A percentile compares a stretch with the other conserved stretches of the same genome.
phyloP scores from a whole-genome alignment of 1,139 yeast species.

The Debaryomyces nepalensis region DNA sequence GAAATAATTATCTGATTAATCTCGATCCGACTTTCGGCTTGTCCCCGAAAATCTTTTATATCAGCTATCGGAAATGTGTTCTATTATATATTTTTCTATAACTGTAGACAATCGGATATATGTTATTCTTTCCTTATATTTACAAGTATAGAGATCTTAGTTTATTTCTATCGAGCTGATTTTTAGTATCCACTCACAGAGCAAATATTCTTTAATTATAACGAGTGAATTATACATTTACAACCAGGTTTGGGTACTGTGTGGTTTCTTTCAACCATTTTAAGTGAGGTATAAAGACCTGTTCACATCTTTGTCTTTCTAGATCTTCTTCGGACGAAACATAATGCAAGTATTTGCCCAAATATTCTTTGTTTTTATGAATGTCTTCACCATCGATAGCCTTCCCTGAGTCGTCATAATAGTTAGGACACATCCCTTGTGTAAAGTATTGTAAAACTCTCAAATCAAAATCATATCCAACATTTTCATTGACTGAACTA shows the following conservation, averaged over 20 bases:
- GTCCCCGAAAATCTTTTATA: no score
- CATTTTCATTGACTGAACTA: slow-evolving; percentile 40
- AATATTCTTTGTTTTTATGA: slow-evolving; percentile 30
- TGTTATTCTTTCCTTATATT: no score
- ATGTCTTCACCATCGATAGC: slow-evolving; percentile 33
- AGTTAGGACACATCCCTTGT: slow-evolving; percentile 44
- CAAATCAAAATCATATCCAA: slow-evolving; percentile 59
- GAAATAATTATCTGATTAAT: neutral
- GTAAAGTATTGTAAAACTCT: slow-evolving; percentile 42
- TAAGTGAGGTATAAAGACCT: slow-evolving; percentile 45
- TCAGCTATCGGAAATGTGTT: neutral
- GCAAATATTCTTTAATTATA: neutral
- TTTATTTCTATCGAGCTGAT: no score
- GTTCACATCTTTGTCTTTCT: slow-evolving; percentile 37
- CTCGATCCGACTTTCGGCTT: neutral
- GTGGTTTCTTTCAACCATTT: slow-evolving; percentile 43
- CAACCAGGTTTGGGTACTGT: slow-evolving; percentile 16
- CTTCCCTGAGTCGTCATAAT: slow-evolving; percentile 35
- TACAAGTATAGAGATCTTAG: no score
- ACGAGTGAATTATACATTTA: slow-evolving; percentile 3
- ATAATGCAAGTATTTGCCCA: slow-evolving; percentile 40
- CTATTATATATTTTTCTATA: no score
- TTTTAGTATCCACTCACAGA: neutral
- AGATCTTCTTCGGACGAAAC: slow-evolving; percentile 29
- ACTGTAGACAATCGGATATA: no score